Base-by-base conservation (phyloP, 805 yeast genomes). In the Starmerella ratchasimensis region DNA sequence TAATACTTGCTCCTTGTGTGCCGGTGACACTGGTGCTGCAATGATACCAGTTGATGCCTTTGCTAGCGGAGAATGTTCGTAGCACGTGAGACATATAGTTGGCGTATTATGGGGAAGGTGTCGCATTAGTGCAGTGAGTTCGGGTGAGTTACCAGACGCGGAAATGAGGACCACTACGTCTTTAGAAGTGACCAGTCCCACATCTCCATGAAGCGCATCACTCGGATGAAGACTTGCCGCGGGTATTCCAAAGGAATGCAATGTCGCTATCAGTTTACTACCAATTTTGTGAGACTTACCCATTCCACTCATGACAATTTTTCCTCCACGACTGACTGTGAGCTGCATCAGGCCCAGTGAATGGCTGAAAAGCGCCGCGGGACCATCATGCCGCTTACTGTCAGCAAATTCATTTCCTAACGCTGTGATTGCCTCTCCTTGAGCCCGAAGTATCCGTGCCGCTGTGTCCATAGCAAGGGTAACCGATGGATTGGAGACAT, bases 191-290 rank as follows among this genome's bases (percentile, higher is more conserved):
- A 84, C 59, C 27, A 76, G 58, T 2, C 95, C 95, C 48, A 83
- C 65, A 55, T 83, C 95, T 5, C 95, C 95, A 55, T 83, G 95
- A 15, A 84, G 61, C 0, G 94, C 94, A 43, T 83, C 95, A 3
- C 80, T 62, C 0, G 95, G 94, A 53, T 83, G 94, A 37, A 83
- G 59, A 1, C 69, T 48, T 0, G 73, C 69, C 0, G 93, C 65
- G 36, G 72, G 74, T 36, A 83, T 67, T 22, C 84, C 75, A 41
- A 84, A 63, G 0, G 94, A 81, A 52, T 78, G 80, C 57, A 83
- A 61, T 4, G 94, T 83, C 8, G 94, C 93, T 37, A 72, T 81
- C 11, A 77, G 61, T 57, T 83, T 83, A 39, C 69, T 63, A 11
- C 83, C 93, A 24, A 83, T 79, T 57, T 81, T 81, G 58, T 63